These are phyloP conservation scores for Sphaerostilbella broomeana DNA, from an alignment of 2,329 filamentous ascomycete genomes.

Conservation along the genomic window DNA sequence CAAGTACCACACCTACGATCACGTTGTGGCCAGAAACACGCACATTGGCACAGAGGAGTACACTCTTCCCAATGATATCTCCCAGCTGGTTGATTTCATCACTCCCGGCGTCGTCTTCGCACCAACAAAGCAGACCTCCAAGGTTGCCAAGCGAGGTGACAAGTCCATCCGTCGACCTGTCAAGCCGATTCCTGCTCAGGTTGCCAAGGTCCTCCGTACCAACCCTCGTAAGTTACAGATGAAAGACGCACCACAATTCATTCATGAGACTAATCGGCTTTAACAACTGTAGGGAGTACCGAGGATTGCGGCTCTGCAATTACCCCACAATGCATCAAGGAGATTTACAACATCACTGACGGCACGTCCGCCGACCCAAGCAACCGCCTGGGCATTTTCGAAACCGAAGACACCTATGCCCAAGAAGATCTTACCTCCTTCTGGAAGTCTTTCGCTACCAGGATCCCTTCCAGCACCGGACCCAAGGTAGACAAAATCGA, in stretches of 20 bases:
- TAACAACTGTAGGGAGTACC: constrained; percentile 3
- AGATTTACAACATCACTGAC: constrained; percentile 39
- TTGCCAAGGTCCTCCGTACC: not conserved
- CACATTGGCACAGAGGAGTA: constrained; percentile 39
- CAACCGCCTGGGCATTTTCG: constrained; percentile 47
- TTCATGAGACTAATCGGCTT: not conserved
- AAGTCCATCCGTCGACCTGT: not conserved
- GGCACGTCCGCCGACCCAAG: constrained; percentile 28
- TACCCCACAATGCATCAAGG: constrained; percentile 49
- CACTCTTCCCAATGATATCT: constrained; percentile 31
- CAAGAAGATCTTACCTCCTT: constrained; percentile 43
- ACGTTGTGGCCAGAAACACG: constrained; percentile 25
- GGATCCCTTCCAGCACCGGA: constrained; percentile 35
- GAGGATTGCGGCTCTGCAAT: constrained; percentile 45
- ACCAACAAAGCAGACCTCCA: not conserved
- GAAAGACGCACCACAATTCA: too few species aligned
- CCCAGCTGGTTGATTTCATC: constrained; percentile 35
- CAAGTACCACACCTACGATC: constrained; percentile 45
- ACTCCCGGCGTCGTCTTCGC: constrained; percentile 29
- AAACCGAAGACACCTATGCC: constrained; percentile 46
- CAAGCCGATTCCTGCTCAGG: constrained; percentile 1
- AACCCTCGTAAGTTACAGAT: constrained; percentile 2
- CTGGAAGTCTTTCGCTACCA: constrained; percentile 37
- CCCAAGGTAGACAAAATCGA: constrained; percentile 42
- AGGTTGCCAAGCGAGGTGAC: not conserved